Evolutionary conservation across 495 filamentous ascomycete genomes (phyloP), one percentile per base, ranked within the genome.

Genomic region (Pyrenopolyporus hunteri): DNA sequence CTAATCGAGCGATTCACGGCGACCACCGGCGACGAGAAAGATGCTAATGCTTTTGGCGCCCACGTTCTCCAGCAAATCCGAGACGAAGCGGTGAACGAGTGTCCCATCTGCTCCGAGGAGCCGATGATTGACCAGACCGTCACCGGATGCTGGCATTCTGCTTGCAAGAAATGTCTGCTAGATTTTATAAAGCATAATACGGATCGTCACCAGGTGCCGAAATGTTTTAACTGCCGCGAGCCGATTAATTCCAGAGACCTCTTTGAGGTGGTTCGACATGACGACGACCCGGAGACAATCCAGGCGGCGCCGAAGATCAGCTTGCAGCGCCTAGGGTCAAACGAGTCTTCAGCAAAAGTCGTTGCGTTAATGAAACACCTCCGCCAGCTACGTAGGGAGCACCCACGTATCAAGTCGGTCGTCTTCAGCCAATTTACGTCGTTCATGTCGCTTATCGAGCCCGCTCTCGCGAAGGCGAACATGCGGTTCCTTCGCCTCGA

Each of bases 401-500:
- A 81, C 35, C 82, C 89, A 0, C 78, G 74, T 35, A 89, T 86
- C n/a, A 97, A 97, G 78, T 90, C 89, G 22, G 91, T 96, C 33
- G 86, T 98, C 46, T 98, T 98, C 76, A 91, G 87, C 59, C 94
- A 98, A 73, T 98, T 98, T 73, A 98, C 94, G 7, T 92, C 92
- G 1, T 98, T 98, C 74, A 85, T 98, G 49, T 88, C 93, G 64
- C 85, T 98, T 9, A 92, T 98, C 67, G 85, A 89, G 48, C 87
- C 90, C 0, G 88, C 91, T 0, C 83, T 98, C 14, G 59, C 78
- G 10, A 81, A 82, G 19, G 84, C 86, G 10, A 83, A 86, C 14
- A 93, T 98, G 72, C 78, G 83, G 0, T 88, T 87, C 71, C 81
- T 97, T 14, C 90, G 94, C 17, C 87, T 98, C 33, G 94, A 98